A percentile compares a stretch with the other conserved stretches of the same genome.
These are phyloP conservation scores for Sutorius australiensis DNA, from an alignment of 768 basidiomycete species.

Conservation along the genomic window DNA sequence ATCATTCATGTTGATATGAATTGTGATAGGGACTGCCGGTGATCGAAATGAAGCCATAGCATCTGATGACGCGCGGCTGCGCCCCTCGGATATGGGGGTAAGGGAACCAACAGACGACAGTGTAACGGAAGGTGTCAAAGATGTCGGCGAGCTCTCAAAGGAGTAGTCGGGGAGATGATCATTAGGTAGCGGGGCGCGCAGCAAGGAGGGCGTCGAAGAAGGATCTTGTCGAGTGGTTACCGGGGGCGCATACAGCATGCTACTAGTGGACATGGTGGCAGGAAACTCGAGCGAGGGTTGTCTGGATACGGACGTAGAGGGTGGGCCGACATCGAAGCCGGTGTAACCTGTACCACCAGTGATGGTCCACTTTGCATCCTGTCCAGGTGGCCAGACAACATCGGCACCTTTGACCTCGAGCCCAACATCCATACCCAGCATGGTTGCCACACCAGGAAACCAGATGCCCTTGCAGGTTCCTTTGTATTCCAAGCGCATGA, in stretches of 20 bases:
- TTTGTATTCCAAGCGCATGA: conserved; percentile 67
- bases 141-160: conserved; percentile 61
- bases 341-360: conserved; percentile 65
- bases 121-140: conserved; percentile 42
- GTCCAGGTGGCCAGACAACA: conserved; percentile 58
- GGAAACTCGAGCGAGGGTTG: conserved; percentile 50
- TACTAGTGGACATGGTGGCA: conserved; percentile 14
- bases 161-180: conserved; percentile 68
- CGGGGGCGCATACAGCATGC: conserved; percentile 19
- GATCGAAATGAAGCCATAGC: conserved; percentile 28
- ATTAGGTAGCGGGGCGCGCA: conserved; percentile 70
- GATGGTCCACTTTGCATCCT: conserved; percentile 54
- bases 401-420: conserved; percentile 68
- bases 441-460: conserved; percentile 80
- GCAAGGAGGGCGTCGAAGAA: conserved; percentile 57
- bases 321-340: conserved; percentile 58
- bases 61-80: conserved; percentile 39
- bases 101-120: conserved; percentile 40
- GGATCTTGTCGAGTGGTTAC: conserved; percentile 38
- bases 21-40: conserved; percentile 61
- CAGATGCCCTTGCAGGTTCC: conserved; percentile 73
- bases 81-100: conserved; percentile 29
- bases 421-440: conserved; percentile 73
- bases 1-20: conserved; percentile 81
- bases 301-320: conserved; percentile 38